A percentile compares a stretch with the other conserved stretches of the same genome.
These are phyloP conservation scores for Singerocomus inundabilis DNA, from an alignment of 1,284 basidiomycete species.

Conservation along the genomic window DNA sequence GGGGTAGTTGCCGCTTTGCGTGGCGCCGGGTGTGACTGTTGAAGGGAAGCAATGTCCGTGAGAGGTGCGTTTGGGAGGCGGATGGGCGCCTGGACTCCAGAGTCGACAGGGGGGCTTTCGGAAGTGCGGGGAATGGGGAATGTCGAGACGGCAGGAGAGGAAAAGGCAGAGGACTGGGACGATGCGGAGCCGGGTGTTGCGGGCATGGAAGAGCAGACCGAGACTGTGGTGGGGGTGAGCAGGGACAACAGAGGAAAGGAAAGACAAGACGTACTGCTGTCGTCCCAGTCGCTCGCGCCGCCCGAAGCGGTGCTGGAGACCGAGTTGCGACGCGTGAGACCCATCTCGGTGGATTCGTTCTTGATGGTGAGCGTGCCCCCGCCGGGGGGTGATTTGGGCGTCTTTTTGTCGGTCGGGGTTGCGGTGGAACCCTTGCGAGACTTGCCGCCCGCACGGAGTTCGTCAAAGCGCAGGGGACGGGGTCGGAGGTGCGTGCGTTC, in stretches of 20 bases:
- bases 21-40: conserved; percentile 29
- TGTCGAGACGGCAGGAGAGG: conserved; percentile 53
- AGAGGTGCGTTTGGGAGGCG: conserved; percentile 69
- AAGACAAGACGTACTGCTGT: conserved; percentile 50
- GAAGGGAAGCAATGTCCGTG: conserved; percentile 58
- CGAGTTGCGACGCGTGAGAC: conserved; percentile 54
- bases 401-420: conserved; percentile 38
- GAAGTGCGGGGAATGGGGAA: conserved; percentile 62
- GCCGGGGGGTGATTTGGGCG: conserved; percentile 26
- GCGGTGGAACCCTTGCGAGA: conserved; percentile 57
- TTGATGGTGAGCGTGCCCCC: conserved; percentile 46
- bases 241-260: not conserved
- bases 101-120: conserved; percentile 54
- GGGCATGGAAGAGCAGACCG: conserved; percentile 52
- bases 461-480: conserved; percentile 78
- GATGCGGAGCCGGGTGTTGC: conserved; percentile 44
- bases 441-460: conserved; percentile 78
- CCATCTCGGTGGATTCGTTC: conserved; percentile 59
- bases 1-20: conserved; percentile 32
- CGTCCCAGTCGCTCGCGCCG: conserved; percentile 71
- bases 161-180: conserved; percentile 61
- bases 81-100: conserved; percentile 48
- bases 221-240: conserved; percentile 43
- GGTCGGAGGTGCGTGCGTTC: conserved; percentile 81
- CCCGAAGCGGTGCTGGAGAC: conserved; percentile 59